Base-by-base conservation (phyloP, 495 filamentous ascomycete species). In the Pseudoneurospora amorphoporcata region DNA sequence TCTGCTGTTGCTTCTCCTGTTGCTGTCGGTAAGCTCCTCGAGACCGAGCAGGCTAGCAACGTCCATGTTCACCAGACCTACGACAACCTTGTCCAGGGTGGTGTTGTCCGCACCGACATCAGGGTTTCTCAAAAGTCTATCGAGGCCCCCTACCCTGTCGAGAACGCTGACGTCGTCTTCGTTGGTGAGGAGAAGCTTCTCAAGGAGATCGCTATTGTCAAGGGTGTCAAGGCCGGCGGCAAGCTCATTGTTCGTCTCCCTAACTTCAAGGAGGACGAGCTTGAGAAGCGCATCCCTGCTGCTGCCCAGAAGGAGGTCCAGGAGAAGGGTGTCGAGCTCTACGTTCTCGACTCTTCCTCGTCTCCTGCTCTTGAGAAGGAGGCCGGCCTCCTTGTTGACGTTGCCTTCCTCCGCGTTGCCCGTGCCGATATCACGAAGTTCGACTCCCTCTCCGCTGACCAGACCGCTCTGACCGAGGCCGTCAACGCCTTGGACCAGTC, bases 81-180 rank as follows among this genome's bases (percentile, higher is more conserved):
- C 72, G 93, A 99, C 81, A 98, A 97, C 80, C 85, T 94, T 35
- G 83, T 94, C 23, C 92, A 95, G 76, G 96, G 96, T 43, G 95
- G 95, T 73, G 86, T 89, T 23, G 80, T 95, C 29, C 90, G 94
- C 73, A 90, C 93, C 19, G 95, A 99, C 77, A 89, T 99, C 68
- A 89, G 95, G 68, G 92, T 87, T 77, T 94, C 93, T 40, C 88
- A 88, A 73, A 93, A 92, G 84, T 88, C 88, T 19, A 83, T 97
- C 58, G 94, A 98, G 78, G 92, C 92, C 39, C 89, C 93, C 35
- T 98, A 94, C 78, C 84, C 92, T 0, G 84, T 96, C 29, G 88
- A 92, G 69, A 85, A 90, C 19, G 94, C 95, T 14, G 92, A 97
- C 79, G 84, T 95, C 35, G 86, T 87, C 16, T 92, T 91, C 69